These are phyloP conservation scores for Phoma sp. DNA, from an alignment of 2,329 filamentous ascomycete species.

Conservation along the genomic window DNA sequence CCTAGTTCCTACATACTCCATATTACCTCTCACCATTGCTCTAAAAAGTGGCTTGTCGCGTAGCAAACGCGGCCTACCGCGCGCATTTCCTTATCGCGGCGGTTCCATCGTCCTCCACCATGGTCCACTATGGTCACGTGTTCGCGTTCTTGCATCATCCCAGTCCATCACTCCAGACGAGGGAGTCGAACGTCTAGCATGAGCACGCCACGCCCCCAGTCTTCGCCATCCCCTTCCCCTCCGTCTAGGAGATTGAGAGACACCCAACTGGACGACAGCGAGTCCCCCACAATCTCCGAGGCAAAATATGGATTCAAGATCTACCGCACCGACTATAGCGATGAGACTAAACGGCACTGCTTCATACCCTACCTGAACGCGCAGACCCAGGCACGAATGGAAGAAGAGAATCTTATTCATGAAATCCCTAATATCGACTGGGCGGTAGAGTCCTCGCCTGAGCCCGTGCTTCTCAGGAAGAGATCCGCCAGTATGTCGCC, in stretches of 20 bases:
- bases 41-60: conserved; percentile 5
- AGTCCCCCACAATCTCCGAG: conserved; percentile 1
- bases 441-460: conserved; percentile 13
- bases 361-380: conserved; percentile 17
- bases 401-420: conserved; percentile 1
- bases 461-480: conserved; percentile 2
- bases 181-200: conserved; percentile 2
- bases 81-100: conserved; percentile 1
- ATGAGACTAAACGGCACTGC: conserved; percentile 13
- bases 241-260: background rate
- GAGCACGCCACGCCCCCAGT: conserved; percentile 4
- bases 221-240: background rate
- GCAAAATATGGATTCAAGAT: conserved; percentile 16
- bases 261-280: conserved; percentile 2
- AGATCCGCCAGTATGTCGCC: conserved; percentile 4
- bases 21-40: conserved; percentile 10
- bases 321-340: conserved; percentile 16
- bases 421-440: conserved; percentile 13
- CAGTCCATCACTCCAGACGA: conserved; percentile 9
- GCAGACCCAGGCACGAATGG: conserved; percentile 3
- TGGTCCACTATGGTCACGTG: conserved; percentile 7
- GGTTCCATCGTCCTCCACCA: background rate
- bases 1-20: conserved; percentile 5
- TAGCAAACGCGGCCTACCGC: conserved; percentile 4
- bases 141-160: conserved; percentile 7